Conservation (phyloP, 2,329 filamentous ascomycete species). For the Pseudogymnoascus sp. region DNA sequence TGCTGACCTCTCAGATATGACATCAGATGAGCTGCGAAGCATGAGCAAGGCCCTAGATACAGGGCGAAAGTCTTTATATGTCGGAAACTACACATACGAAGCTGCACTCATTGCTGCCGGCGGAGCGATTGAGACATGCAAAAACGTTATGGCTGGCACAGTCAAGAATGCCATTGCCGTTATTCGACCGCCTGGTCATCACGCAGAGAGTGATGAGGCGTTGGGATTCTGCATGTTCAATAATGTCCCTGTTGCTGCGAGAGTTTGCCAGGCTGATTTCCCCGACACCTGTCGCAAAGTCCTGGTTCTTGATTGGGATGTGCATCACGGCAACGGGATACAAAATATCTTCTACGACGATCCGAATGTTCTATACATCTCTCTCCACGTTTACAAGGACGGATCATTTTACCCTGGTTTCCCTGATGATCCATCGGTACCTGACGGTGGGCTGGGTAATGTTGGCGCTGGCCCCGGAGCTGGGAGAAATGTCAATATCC, state of each 20-base stretch:
- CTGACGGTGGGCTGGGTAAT: slow-evolving; percentile 54
- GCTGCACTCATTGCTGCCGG: slow-evolving; percentile 80
- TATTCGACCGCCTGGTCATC: slow-evolving; percentile 89
- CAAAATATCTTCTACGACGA: slow-evolving; percentile 96
- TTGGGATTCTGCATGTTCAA: slow-evolving; percentile 98
- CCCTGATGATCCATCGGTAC: slow-evolving; percentile 47
- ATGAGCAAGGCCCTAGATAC: slow-evolving; percentile 55
- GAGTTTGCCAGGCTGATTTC: slow-evolving; percentile 74
- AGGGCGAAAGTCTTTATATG: slow-evolving; percentile 69
- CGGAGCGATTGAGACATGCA: slow-evolving; percentile 91
- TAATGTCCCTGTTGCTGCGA: slow-evolving; percentile 90
- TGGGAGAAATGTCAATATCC: slow-evolving; percentile 59
- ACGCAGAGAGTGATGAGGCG: slow-evolving; percentile 75
- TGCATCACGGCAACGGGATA: slow-evolving; percentile 78
- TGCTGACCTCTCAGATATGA: slow-evolving; percentile 43
- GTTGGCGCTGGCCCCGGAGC: slow-evolving; percentile 47
- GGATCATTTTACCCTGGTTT: slow-evolving; percentile 77
- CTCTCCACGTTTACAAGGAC: slow-evolving; percentile 78
- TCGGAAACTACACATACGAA: slow-evolving; percentile 71
- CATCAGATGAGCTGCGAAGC: slow-evolving; percentile 57
- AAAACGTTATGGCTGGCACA: slow-evolving; percentile 72
- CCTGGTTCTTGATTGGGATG: slow-evolving; percentile 87
- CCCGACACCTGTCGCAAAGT: slow-evolving; percentile 78
- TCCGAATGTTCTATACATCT: slow-evolving; percentile 92
- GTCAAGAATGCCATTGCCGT: slow-evolving; percentile 95